These are phyloP conservation scores for Taphrina wiesneri DNA, from an alignment of 1,139 yeast genomes.

Conservation along the genomic window DNA sequence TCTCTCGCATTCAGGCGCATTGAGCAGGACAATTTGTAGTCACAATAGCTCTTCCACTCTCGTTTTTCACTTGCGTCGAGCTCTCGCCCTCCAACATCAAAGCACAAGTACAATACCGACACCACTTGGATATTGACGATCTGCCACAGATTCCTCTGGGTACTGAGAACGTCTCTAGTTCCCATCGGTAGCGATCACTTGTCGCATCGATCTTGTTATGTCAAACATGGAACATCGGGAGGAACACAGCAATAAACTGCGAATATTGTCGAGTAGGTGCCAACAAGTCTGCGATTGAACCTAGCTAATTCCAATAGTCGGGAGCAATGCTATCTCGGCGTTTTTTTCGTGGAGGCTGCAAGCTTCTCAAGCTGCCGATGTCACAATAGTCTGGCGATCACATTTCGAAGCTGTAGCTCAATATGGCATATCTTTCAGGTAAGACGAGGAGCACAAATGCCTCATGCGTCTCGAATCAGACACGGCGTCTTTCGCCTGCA, in stretches of 20 bases:
- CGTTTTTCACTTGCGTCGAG: not conserved
- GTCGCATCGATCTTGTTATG: not conserved
- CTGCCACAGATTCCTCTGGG: too few species aligned
- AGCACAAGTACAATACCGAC: not conserved
- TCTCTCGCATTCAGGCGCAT: not conserved
- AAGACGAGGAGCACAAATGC: not conserved
- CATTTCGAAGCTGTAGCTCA: conserved; percentile 40
- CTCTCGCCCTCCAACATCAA: not conserved
- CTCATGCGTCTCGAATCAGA: not conserved
- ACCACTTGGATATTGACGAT: not conserved
- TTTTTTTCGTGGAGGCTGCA: conserved; percentile 41
- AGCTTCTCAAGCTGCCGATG: conserved; percentile 40
- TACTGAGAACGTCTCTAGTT: not conserved
- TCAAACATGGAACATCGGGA: not conserved
- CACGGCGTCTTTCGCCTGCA: not conserved
- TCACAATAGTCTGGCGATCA: conserved; percentile 40
- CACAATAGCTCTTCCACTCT: conserved; percentile 5
- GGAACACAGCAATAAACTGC: conserved; percentile 22
- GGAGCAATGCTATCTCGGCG: conserved; percentile 41
- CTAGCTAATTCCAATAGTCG: conserved; percentile 35
- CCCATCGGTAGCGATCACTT: not conserved
- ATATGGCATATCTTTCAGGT: conserved; percentile 39
- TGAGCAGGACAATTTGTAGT: not conserved
- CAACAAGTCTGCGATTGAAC: not conserved
- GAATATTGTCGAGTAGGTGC: conserved; percentile 35